Evolutionary conservation across 2,329 filamentous ascomycete genomes (phyloP).

Genomic region (Anthostomella pinea): DNA sequence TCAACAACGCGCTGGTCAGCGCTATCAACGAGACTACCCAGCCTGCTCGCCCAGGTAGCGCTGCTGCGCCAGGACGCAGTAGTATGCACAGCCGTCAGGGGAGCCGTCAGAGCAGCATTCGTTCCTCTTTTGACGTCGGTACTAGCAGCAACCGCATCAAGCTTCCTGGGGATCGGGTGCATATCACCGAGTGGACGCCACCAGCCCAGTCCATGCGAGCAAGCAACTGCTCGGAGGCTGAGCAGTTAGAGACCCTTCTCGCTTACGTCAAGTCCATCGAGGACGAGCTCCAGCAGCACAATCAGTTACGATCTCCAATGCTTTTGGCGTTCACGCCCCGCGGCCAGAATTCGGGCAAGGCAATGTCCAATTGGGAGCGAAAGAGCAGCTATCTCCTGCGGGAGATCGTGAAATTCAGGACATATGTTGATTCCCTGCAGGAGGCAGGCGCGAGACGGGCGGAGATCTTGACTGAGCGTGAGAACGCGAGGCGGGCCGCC

Average conservation of each 20-base stretch:
- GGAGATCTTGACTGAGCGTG: constrained; percentile 65
- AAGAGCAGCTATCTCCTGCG: constrained; percentile 88
- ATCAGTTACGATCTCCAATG: constrained; percentile 84
- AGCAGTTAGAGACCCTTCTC: constrained; percentile 73
- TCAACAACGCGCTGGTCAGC: constrained; percentile 57
- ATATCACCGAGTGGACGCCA: constrained; percentile 84
- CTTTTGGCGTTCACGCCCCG: constrained; percentile 84
- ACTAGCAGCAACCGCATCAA: constrained; percentile 57
- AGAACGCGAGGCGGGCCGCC: constrained; percentile 47
- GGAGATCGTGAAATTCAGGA: constrained; percentile 95
- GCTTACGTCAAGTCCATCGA: constrained; percentile 84
- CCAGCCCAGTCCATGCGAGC: constrained; percentile 89
- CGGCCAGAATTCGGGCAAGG: constrained; percentile 74
- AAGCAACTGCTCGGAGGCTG: constrained; percentile 71
- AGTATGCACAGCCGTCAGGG: constrained; percentile 46
- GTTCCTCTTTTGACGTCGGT: constrained; percentile 63
- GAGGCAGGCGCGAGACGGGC: constrained; percentile 67
- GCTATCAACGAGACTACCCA: constrained; percentile 47
- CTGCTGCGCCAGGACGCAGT: constrained; percentile 41
- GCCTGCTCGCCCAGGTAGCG: constrained; percentile 50
- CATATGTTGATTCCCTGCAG: constrained; percentile 83
- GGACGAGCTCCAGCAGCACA: constrained; percentile 80
- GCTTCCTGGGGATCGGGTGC: constrained; percentile 79
- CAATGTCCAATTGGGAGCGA: constrained; percentile 95
- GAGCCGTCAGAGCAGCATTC: constrained; percentile 42